Conservation (phyloP, 2,329 filamentous ascomycete genomes). For the Samsoniella hepiali region DNA sequence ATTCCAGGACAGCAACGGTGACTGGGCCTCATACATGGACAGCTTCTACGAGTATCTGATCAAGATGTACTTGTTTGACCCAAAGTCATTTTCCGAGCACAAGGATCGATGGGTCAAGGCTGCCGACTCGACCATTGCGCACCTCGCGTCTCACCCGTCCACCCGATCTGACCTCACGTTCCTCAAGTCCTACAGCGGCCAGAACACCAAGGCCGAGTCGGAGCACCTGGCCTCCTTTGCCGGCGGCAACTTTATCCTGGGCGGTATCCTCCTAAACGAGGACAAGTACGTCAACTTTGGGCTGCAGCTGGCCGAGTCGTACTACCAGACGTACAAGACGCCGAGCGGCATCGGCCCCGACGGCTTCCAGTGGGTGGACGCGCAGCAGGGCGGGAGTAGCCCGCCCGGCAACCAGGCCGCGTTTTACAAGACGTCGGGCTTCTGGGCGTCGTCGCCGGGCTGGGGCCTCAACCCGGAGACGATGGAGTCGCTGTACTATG, state of each 20-base stretch:
- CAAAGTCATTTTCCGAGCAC: constrained; percentile 59
- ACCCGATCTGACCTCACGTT: constrained; percentile 70
- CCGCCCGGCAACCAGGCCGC: constrained; percentile 37
- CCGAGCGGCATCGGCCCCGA: constrained; percentile 76
- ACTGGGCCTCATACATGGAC: constrained; percentile 75
- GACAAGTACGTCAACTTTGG: constrained; percentile 71
- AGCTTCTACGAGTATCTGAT: constrained; percentile 88
- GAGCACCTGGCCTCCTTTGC: constrained; percentile 73
- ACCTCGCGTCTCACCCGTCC: constrained; percentile 66
- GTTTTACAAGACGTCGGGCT: constrained; percentile 67
- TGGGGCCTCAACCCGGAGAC: constrained; percentile 79
- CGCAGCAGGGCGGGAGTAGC: constrained; percentile 39
- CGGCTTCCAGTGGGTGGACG: constrained; percentile 59
- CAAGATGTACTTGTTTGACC: constrained; percentile 85
- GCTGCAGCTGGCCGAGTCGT: constrained; percentile 66
- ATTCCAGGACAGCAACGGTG: constrained; percentile 65
- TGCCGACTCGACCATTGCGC: constrained; percentile 69
- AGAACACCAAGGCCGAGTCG: constrained; percentile 42
- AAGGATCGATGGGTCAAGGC: constrained; percentile 72
- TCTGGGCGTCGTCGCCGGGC: constrained; percentile 58
- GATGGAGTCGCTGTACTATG: constrained; percentile 82
- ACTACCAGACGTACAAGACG: constrained; percentile 71
- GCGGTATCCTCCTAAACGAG: constrained; percentile 64
- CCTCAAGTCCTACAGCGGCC: constrained; percentile 55
- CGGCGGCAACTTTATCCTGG: constrained; percentile 81